These are phyloP conservation scores for Aspergillus novofumigatus DNA, from an alignment of 2,329 filamentous ascomycete species.

Conservation along the genomic window DNA sequence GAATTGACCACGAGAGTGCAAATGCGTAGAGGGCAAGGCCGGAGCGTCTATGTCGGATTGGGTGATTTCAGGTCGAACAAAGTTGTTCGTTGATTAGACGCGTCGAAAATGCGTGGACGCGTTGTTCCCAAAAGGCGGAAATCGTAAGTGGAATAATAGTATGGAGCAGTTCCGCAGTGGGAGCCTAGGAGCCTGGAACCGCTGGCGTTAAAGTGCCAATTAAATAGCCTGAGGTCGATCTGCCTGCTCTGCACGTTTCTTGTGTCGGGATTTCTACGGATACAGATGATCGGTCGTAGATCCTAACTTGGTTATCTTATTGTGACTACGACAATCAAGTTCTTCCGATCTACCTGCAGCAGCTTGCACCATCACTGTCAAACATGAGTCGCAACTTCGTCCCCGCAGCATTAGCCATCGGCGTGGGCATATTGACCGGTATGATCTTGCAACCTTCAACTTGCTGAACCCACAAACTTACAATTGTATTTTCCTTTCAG, in stretches of 20 bases:
- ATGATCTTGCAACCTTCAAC: neutral
- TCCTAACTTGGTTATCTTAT: neutral
- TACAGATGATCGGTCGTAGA: neutral
- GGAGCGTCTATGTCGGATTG: neutral
- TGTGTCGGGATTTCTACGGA: neutral
- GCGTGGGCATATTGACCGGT: constrained; percentile 40
- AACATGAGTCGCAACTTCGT: constrained; percentile 37
- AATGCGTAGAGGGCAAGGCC: neutral
- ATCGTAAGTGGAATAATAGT: constrained; percentile 3
- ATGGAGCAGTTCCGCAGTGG: constrained; percentile 13
- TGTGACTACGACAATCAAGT: neutral
- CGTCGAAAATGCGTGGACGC: constrained; percentile 26
- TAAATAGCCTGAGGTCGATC: too few relatives aligned
- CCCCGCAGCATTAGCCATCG: constrained; percentile 35
- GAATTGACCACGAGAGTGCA: neutral
- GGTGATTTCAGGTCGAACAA: neutral
- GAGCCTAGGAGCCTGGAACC: neutral
- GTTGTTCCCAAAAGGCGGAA: constrained; percentile 5
- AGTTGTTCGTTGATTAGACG: constrained; percentile 11
- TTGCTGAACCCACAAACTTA: constrained; percentile 4
- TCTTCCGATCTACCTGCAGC: neutral
- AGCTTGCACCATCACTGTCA: neutral
- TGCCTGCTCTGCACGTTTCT: neutral
- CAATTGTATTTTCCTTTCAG: constrained; percentile 21
- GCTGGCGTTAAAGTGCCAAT: neutral